Conservation (phyloP, 495 filamentous ascomycete species). For the Tetracladium setigerum region DNA sequence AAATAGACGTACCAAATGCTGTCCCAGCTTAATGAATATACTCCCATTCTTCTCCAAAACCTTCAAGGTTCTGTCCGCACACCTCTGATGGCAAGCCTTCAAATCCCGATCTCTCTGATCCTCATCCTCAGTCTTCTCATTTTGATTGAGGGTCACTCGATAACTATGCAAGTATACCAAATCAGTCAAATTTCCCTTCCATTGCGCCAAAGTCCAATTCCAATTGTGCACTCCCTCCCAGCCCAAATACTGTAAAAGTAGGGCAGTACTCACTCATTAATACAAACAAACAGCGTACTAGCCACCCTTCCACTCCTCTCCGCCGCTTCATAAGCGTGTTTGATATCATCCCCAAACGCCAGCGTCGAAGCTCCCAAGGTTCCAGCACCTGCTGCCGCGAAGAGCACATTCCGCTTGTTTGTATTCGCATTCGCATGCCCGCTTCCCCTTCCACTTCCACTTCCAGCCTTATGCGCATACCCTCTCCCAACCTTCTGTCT, state of each 20-base stretch:
- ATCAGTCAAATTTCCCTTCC: neutral
- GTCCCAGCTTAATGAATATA: slow-evolving; percentile 96
- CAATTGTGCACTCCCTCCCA: neutral
- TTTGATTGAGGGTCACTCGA: slow-evolving; percentile 66
- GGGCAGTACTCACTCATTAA: slow-evolving; percentile 69
- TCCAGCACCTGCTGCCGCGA: slow-evolving; percentile 42
- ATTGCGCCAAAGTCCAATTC: neutral
- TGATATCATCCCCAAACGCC: slow-evolving; percentile 62
- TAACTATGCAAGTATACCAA: slow-evolving; percentile 48
- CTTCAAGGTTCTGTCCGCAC: slow-evolving; percentile 71
- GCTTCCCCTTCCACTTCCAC: neutral
- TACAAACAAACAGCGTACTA: slow-evolving; percentile 64
- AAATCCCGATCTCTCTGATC: slow-evolving; percentile 60
- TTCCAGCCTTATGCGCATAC: slow-evolving; percentile 2
- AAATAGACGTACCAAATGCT: slow-evolving; percentile 59
- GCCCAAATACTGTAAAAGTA: neutral
- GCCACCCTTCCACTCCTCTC: slow-evolving; percentile 78
- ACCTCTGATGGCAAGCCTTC: slow-evolving; percentile 83
- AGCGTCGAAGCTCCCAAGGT: slow-evolving; percentile 49
- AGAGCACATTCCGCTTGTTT: slow-evolving; percentile 25
- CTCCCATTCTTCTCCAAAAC: slow-evolving; percentile 93
- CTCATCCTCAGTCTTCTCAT: slow-evolving; percentile 46
- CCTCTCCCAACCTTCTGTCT: neutral
- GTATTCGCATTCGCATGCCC: slow-evolving; percentile 1
- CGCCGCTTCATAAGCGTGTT: slow-evolving; percentile 64